Conservation (phyloP, 352 stramenopile genomes). For the Pythium scleroteichum region DNA sequence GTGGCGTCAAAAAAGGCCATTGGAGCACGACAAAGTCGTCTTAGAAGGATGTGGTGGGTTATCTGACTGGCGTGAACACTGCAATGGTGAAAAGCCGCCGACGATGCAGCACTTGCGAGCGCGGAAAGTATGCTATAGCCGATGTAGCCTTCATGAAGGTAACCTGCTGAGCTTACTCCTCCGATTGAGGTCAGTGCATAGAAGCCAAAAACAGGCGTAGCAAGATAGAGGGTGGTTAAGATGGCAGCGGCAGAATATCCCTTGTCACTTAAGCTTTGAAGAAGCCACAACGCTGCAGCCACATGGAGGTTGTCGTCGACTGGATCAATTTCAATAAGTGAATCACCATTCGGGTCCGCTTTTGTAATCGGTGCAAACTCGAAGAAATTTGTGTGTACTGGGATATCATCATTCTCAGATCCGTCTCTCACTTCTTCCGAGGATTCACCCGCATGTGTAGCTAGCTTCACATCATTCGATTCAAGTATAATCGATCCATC, state of each 20-base stretch:
- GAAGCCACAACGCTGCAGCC: slow-evolving; percentile 80
- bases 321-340: not conserved
- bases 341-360: not conserved
- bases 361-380: slow-evolving; percentile 10
- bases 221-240: slow-evolving; percentile 26
- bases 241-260: slow-evolving; percentile 36
- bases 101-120: not conserved
- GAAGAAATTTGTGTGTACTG: not conserved
- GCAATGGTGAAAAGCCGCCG: slow-evolving; percentile 39
- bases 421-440: slow-evolving; percentile 22
- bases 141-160: slow-evolving; percentile 74
- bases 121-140: slow-evolving; percentile 55
- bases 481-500: too few relatives aligned
- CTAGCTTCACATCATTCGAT: too few relatives aligned
- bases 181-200: slow-evolving; percentile 1
- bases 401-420: slow-evolving; percentile 33
- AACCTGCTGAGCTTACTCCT: slow-evolving; percentile 6
- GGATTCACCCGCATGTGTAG: too few relatives aligned
- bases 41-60: slow-evolving; percentile 60
- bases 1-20: slow-evolving; percentile 84
- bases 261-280: slow-evolving; percentile 85
- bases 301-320: slow-evolving; percentile 58
- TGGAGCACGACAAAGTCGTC: slow-evolving; percentile 56
- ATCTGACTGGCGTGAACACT: slow-evolving; percentile 50
- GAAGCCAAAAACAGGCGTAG: not conserved